Percentiles rank a stretch among this genome's conserved stretches.
Conservation (phyloP, 202 grass and related monocot genomes). For the Schoenoplectus triqueter region DNA sequence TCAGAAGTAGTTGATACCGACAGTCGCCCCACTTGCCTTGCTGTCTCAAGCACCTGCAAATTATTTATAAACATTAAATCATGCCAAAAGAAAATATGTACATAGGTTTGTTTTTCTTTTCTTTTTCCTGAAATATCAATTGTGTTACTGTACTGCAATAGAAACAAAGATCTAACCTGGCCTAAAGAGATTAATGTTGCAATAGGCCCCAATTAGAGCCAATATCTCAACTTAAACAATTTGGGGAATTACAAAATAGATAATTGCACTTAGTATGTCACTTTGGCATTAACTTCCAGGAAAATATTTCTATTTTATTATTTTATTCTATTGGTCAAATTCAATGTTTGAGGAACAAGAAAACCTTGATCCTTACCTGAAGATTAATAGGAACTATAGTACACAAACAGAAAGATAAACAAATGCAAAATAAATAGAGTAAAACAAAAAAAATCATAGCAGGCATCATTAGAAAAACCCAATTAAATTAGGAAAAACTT, state of each 20-base stretch:
- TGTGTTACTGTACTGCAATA: background rate
- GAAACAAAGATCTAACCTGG: background rate
- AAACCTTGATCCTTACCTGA: background rate
- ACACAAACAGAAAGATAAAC: background rate
- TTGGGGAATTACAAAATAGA: constrained; percentile 15
- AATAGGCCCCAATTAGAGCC: background rate
- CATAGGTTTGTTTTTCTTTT: background rate
- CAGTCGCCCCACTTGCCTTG: constrained; percentile 60
- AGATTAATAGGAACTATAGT: background rate
- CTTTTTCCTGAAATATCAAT: background rate
- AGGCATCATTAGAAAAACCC: constrained; percentile 1
- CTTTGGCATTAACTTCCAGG: background rate
- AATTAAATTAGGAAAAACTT: constrained; percentile 23
- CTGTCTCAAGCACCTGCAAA: constrained; percentile 62
- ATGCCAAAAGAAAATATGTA: constrained; percentile 32
- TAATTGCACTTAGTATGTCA: background rate
- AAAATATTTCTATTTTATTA: constrained; percentile 5
- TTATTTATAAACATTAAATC: constrained; percentile 29
- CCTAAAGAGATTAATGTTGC: background rate
- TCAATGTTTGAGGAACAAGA: background rate
- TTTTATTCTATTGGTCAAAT: background rate
- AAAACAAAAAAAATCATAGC: background rate
- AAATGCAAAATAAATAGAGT: background rate
- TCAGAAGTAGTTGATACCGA: constrained; percentile 69
- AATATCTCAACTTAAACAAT: constrained; percentile 9